phyloP scores from a whole-genome alignment of 2,329 filamentous ascomycete genomes.

The Colletotrichum caudatum region DNA sequence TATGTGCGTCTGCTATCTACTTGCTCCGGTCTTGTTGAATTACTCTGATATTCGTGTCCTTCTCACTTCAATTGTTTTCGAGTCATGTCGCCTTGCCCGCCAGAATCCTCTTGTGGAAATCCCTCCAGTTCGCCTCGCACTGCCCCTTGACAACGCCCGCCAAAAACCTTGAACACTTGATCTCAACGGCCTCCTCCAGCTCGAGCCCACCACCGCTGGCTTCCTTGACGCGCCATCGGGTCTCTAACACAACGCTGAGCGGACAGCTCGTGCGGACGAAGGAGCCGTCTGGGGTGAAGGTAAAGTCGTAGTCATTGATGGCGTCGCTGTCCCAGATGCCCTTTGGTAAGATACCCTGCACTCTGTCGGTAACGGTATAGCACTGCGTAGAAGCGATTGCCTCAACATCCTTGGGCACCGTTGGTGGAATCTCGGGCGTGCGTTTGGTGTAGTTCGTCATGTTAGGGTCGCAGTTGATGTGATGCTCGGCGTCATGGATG shows the following conservation, averaged over 20 bases:
- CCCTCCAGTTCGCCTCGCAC: slow-evolving; percentile 63
- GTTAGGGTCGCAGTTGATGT: slow-evolving; percentile 66
- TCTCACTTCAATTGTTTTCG: background rate
- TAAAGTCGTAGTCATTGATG: slow-evolving; percentile 66
- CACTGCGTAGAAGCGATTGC: slow-evolving; percentile 49
- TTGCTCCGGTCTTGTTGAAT: background rate
- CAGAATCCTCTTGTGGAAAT: slow-evolving; percentile 64
- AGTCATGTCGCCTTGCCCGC: slow-evolving; percentile 26
- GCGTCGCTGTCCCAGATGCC: slow-evolving; percentile 68
- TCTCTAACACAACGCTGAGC: slow-evolving; percentile 65
- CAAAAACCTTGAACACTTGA: slow-evolving; percentile 63
- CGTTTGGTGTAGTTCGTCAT: slow-evolving; percentile 54
- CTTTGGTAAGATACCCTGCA: slow-evolving; percentile 65
- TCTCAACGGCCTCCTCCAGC: slow-evolving; percentile 63
- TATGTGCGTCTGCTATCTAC: slow-evolving; percentile 4
- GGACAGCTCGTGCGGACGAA: slow-evolving; percentile 66
- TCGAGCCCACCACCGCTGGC: slow-evolving; percentile 50
- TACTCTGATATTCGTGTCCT: background rate
- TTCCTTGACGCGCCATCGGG: slow-evolving; percentile 59
- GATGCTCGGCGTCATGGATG: slow-evolving; percentile 65
- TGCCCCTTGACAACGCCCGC: slow-evolving; percentile 62
- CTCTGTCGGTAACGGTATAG: slow-evolving; percentile 63
- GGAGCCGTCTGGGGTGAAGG: slow-evolving; percentile 60
- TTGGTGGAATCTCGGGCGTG: slow-evolving; percentile 46
- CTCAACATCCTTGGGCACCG: slow-evolving; percentile 47